Base-by-base conservation (phyloP, 805 yeast species). In the Metschnikowia picachoensis region DNA sequence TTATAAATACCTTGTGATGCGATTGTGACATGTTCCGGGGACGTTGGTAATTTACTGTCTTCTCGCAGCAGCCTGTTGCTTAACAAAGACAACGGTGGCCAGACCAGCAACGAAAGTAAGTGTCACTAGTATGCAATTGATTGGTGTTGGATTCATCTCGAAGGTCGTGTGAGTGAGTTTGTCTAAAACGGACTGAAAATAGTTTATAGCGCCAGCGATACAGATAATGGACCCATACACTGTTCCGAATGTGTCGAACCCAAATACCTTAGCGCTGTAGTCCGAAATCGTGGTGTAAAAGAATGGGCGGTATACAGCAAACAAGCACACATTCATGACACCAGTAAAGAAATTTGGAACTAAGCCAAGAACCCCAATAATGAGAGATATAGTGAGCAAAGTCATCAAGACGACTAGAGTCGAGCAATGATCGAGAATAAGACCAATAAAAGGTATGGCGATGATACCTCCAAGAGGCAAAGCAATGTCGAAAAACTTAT, bases 231-330 rank as follows among this genome's bases (percentile, higher is more conserved):
- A 62, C n/a, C 83, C 83, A 55, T 79, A 79, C 28, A 79, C 73
- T 1, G 80, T 75, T 34, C 85, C 83, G 59, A 79, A 77, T 10
- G 83, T 77, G 55, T 78, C 82, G 52, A 76, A 73, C 1, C 85
- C 85, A 60, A 80, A 82, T 39, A 77, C 82, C 60, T 82, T 82
- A 27, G 85, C 82, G 56, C 83, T 78, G 57, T 70, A 75, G 57
- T 78, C 83, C 3, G 79, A 73, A 33, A 78, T 65, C 2, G 80
- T 68, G n/a, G 83, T 78, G 58, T 78, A 78, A 61, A 77, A 78
- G 53, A 78, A 77, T 32, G 83, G 83, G 59, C 83, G 69, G 65
- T 74, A 78, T 32, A 68, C 70, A 32, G 77, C 82, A 58, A 78
- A 78, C 15, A 78, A 42, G 33, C 70, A 57, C 29, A 78, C 74